Evolutionary conservation across 495 filamentous ascomycete genomes (phyloP).

Genomic region (Parathielavia hyrcaniae): DNA sequence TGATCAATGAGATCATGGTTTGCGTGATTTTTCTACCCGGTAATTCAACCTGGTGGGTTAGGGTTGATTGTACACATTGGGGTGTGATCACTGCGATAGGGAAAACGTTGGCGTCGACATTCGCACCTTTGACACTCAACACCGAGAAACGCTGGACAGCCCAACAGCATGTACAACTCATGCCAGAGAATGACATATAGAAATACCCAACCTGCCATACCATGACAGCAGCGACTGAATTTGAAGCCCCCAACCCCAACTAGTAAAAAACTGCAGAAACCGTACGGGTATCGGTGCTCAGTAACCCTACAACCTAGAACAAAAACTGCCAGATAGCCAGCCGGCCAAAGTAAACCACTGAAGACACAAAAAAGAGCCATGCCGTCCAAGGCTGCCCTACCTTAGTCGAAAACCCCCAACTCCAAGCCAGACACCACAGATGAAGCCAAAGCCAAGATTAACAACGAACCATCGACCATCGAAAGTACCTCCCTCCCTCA

Average conservation of each 20-base stretch:
- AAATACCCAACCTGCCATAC: background rate
- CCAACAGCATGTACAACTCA: no score
- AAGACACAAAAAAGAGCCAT: background rate
- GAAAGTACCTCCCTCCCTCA: constrained; percentile 18
- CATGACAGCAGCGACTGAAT: background rate
- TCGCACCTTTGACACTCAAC: no score
- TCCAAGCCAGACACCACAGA: background rate
- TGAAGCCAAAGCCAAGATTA: background rate
- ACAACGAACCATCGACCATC: background rate
- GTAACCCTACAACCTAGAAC: constrained; percentile 20
- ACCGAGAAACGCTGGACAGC: no score
- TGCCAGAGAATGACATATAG: background rate
- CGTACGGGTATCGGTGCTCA: constrained; percentile 23
- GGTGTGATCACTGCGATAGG: background rate
- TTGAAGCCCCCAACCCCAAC: background rate
- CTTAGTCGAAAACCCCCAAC: background rate
- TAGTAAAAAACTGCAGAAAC: constrained; percentile 6
- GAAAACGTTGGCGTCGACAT: background rate
- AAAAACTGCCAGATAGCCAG: background rate
- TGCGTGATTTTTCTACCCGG: no score
- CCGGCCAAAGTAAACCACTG: background rate
- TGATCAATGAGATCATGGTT: no score
- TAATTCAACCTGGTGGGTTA: no score
- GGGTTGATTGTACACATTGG: no score
- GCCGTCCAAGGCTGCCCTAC: background rate